Evolutionary conservation across 805 yeast species (phyloP).

Genomic region (Jamesozyma jinghongensis): DNA sequence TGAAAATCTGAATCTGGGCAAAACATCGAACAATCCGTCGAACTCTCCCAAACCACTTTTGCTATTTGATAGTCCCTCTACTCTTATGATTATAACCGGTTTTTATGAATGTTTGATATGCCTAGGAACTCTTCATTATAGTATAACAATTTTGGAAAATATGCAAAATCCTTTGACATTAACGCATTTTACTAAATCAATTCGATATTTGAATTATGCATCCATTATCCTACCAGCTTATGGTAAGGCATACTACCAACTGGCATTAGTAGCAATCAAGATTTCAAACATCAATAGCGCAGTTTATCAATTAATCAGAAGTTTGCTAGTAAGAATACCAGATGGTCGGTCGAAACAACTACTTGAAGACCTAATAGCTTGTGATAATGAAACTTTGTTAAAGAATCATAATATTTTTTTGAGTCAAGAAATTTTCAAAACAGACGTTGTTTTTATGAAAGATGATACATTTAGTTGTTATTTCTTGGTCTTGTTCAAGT

Average conservation of each 20-base stretch:
- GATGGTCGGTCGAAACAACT: not conserved
- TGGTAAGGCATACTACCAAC: constrained; percentile 5
- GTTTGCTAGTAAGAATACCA: constrained; percentile 4
- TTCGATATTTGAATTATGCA: constrained; percentile 6
- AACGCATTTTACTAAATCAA: constrained; percentile 3
- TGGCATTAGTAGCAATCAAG: constrained; percentile 1
- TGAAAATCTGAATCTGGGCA: constrained; percentile 7
- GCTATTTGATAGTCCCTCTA: not conserved
- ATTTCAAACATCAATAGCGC: not conserved
- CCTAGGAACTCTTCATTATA: constrained; percentile 4
- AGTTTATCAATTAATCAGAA: constrained; percentile 4
- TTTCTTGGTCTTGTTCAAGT: not conserved
- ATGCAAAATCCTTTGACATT: not conserved
- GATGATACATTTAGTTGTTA: not conserved
- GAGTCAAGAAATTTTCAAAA: not conserved
- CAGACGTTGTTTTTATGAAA: not conserved
- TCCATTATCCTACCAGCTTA: constrained; percentile 5
- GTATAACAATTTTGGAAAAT: constrained; percentile 1
- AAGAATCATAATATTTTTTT: not conserved
- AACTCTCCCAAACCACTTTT: not conserved
- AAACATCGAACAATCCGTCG: not conserved
- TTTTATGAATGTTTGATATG: constrained; percentile 4
- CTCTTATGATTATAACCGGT: not conserved
- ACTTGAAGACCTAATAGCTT: not conserved
- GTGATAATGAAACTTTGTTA: not conserved